Conservation (phyloP, 1,284 basidiomycete genomes). For the Thelephora terrestris region DNA sequence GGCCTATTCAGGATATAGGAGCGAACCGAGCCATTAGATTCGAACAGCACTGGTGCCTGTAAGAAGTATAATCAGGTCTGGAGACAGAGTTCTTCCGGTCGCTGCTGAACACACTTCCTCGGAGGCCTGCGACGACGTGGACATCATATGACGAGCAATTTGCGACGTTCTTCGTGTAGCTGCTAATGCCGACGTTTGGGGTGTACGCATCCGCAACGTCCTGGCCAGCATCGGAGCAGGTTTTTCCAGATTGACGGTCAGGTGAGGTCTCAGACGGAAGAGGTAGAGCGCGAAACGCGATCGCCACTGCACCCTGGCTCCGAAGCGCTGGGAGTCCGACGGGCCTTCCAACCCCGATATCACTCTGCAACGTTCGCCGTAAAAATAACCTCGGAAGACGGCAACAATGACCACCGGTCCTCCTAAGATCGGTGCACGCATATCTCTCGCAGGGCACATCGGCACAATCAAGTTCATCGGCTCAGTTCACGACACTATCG, state of each 20-base stretch:
- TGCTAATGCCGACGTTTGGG: slow-evolving; percentile 32
- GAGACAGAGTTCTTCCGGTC: background rate
- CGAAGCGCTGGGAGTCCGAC: too few species aligned
- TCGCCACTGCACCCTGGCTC: background rate
- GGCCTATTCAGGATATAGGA: slow-evolving; percentile 78
- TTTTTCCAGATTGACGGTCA: background rate
- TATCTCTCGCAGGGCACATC: slow-evolving; percentile 36
- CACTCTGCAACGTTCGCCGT: slow-evolving; percentile 1
- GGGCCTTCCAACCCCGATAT: too few species aligned
- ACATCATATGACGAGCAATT: slow-evolving; percentile 54
- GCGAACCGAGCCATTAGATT: slow-evolving; percentile 53
- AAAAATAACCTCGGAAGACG: slow-evolving; percentile 11
- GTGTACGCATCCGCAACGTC: slow-evolving; percentile 26
- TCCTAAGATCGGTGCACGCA: slow-evolving; percentile 37
- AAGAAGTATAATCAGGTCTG: slow-evolving; percentile 1
- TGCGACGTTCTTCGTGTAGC: slow-evolving; percentile 40
- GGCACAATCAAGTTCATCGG: slow-evolving; percentile 73
- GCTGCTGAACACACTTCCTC: background rate
- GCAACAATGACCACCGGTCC: background rate
- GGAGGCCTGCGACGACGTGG: slow-evolving; percentile 21
- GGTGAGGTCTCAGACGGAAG: background rate
- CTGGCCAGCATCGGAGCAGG: slow-evolving; percentile 12
- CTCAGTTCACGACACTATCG: slow-evolving; percentile 50
- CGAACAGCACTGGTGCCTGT: slow-evolving; percentile 57
- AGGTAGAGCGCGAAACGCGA: background rate